Evolutionary conservation across 352 stramenopile species (phyloP).

Genomic region (Elongisporangium undulatum): DNA sequence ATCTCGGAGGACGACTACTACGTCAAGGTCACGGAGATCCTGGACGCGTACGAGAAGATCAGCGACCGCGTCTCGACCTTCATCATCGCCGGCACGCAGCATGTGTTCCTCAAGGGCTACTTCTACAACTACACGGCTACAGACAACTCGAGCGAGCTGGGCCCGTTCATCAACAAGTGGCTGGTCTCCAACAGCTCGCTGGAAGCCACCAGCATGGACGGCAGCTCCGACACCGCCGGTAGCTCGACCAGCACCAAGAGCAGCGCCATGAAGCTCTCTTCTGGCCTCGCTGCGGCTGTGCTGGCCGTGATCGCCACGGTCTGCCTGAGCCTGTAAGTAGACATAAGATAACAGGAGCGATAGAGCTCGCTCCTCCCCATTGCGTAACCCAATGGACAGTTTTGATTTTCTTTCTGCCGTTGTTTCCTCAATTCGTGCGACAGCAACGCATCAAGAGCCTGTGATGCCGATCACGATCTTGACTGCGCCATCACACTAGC

Average conservation of each 20-base stretch:
- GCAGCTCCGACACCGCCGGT: background rate
- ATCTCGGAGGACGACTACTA: constrained; percentile 58
- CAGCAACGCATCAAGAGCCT: no score
- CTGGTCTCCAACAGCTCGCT: constrained; percentile 18
- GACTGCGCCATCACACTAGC: no score
- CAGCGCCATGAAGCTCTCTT: background rate
- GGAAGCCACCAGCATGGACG: background rate
- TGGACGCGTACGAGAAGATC: constrained; percentile 21
- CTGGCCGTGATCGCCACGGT: background rate
- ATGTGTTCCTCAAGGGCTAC: constrained; percentile 15
- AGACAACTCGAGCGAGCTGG: constrained; percentile 8
- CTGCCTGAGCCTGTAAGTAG: no score
- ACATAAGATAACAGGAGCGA: no score
- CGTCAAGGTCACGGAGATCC: constrained; percentile 22
- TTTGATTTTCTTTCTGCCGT: no score
- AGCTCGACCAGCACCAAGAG: background rate
- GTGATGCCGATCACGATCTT: no score
- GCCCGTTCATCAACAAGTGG: constrained; percentile 33
- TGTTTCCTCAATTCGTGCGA: background rate
- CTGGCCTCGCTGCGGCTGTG: background rate
- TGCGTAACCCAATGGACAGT: no score
- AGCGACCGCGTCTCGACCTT: constrained; percentile 23
- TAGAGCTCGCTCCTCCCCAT: no score
- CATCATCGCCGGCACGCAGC: constrained; percentile 20
- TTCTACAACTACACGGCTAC: background rate